Evolutionary conservation across 108 stramenopile species (phyloP), one percentile per base, ranked within the genome.

Genomic region (Nitzschia putrida): DNA sequence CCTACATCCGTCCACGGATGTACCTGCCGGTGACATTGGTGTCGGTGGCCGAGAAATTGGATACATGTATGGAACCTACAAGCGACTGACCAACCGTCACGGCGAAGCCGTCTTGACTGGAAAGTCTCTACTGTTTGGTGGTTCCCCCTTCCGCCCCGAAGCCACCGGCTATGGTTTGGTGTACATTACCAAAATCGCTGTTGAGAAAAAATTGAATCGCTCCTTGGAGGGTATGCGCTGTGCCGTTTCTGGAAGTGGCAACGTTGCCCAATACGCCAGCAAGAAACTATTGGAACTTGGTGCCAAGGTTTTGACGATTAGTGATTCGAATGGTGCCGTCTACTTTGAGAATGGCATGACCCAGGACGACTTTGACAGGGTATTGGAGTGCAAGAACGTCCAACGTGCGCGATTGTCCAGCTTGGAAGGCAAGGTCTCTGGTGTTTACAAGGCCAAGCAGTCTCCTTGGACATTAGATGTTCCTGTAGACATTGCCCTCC

Each of bases 21-120:
- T 93, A 38, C 92, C 92, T 16, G 92, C 92, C 11, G 92, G 92
- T 40, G 92, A 93, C 61, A 93, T 93, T 68, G 92, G 92, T 47
- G 92, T 93, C 0, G 88, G 92, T 9, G 92, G 88, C 20, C 74
- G 80, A 55, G 91, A 92, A 59, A 88, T 92, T 49, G 91, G 91
- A 42, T 89, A 81, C 77, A 76, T 92, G 81, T 89, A 87, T 55
- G 91, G 91, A 13, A 83, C 85, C 23, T 92, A 92, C 82, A 92
- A 92, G 39, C 65, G 83, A 42, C 72, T 88, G 3, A 73, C 83
- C 20, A 88, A 88, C 55, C 73, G 69, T 42, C 88, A 88, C 51
- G 87, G 87, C 8, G 85, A 84, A 54, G 88, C 81, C 44, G 83
- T 88, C 45, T 74, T 92, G 42, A 92, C 92, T 6, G 92, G 92